Evolutionary conservation across 805 yeast species (phyloP).

Genomic region (Nakazawaea anatomiae): DNA sequence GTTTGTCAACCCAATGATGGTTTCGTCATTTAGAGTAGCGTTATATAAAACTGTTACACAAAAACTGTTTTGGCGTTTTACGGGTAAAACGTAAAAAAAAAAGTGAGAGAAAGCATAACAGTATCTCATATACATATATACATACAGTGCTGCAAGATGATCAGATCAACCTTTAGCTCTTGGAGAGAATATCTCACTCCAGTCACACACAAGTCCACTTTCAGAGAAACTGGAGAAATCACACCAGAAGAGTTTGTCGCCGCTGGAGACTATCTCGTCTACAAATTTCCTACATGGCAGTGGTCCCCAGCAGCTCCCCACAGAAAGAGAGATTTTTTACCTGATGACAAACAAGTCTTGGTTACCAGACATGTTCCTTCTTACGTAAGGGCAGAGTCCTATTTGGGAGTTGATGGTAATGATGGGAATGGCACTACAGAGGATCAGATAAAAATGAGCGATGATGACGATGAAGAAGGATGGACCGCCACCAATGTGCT

Average conservation of each 20-base stretch:
- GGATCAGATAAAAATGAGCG: conserved; percentile 22
- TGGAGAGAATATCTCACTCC: conserved; percentile 94
- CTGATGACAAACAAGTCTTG: conserved; percentile 79
- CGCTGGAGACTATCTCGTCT: conserved; percentile 91
- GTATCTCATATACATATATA: no score
- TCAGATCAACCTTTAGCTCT: conserved; percentile 75
- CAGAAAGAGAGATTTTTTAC: conserved; percentile 64
- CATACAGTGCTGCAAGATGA: conserved; percentile 21
- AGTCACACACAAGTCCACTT: conserved; percentile 79
- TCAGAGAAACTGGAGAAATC: conserved; percentile 80
- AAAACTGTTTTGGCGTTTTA: no score
- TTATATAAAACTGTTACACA: no score
- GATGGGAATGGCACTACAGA: conserved; percentile 30
- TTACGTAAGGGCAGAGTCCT: conserved; percentile 58
- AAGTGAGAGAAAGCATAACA: no score
- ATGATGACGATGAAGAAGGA: conserved; percentile 45
- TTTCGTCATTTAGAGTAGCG: no score
- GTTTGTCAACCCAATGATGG: no score
- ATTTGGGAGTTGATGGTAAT: conserved; percentile 37
- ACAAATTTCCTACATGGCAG: conserved; percentile 94
- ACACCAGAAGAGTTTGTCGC: conserved; percentile 92
- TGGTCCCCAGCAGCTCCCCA: conserved; percentile 66
- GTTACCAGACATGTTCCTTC: conserved; percentile 90
- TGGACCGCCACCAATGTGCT: conserved; percentile 43
- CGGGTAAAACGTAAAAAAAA: no score